Evolutionary conservation across 2,329 filamentous ascomycete genomes (phyloP).

Genomic region (Fusarium palustre): DNA sequence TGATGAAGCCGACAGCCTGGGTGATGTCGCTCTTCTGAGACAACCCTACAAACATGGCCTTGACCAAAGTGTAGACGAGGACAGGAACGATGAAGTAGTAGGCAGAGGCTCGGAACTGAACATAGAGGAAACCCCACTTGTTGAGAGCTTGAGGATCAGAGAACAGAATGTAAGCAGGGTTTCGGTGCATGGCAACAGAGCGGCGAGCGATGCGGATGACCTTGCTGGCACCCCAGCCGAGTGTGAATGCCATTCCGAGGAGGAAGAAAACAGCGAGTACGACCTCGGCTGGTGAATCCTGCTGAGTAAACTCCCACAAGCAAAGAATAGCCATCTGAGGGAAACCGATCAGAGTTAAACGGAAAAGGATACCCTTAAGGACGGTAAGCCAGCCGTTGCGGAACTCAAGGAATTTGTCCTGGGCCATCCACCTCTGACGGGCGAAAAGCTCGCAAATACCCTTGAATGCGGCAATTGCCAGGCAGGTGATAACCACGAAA

Average conservation of each 20-base stretch:
- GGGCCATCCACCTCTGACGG: conserved; percentile 81
- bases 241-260: conserved; percentile 79
- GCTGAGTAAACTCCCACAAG: conserved; percentile 90
- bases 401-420: conserved; percentile 91
- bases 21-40: conserved; percentile 76
- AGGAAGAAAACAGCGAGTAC: conserved; percentile 91
- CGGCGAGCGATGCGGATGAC: conserved; percentile 89
- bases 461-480: conserved; percentile 84
- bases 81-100: conserved; percentile 94
- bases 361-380: conserved; percentile 93
- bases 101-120: conserved; percentile 93
- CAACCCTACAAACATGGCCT: conserved; percentile 89
- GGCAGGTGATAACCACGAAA: conserved; percentile 79
- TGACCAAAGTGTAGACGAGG: conserved; percentile 83
- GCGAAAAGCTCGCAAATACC: conserved; percentile 80
- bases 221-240: conserved; percentile 89
- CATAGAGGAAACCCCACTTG: conserved; percentile 98
- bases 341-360: conserved; percentile 89
- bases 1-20: conserved; percentile 83
- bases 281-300: conserved; percentile 86
- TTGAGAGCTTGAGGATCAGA: conserved; percentile 94
- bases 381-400: conserved; percentile 93
- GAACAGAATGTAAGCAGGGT: conserved; percentile 96
- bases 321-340: conserved; percentile 91
- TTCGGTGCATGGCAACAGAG: conserved; percentile 92